Percentiles rank a stretch among this genome's conserved stretches.
Evolutionary conservation across 768 basidiomycete genomes (phyloP).

Genomic region (Termitomyces heimii): DNA sequence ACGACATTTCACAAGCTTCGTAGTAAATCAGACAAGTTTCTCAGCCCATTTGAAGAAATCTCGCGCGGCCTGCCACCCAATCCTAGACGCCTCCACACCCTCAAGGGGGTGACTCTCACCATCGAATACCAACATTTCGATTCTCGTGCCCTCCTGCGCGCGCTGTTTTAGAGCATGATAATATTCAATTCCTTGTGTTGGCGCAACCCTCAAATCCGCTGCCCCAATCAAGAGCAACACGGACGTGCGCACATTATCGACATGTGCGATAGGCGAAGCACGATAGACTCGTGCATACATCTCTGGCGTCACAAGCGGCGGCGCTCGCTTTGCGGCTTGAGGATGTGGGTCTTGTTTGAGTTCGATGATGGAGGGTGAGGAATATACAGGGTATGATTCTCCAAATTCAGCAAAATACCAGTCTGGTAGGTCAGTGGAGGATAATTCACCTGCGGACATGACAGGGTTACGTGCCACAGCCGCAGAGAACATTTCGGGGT

Average conservation of each 20-base stretch:
- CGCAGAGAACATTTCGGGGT: conserved; percentile 56
- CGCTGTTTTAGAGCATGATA: conserved; percentile 60
- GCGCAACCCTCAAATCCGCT: conserved; percentile 56
- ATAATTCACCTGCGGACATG: conserved; percentile 50
- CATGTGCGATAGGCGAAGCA: conserved; percentile 51
- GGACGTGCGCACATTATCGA: conserved; percentile 43
- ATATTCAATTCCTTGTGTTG: conserved; percentile 54
- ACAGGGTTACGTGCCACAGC: conserved; percentile 68
- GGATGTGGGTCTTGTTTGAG: not conserved
- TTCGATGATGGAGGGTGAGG: conserved; percentile 19
- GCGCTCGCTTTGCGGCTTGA: not conserved
- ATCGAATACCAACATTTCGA: conserved; percentile 57
- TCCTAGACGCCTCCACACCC: conserved; percentile 53
- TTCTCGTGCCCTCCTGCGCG: conserved; percentile 12
- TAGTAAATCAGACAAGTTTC: conserved; percentile 1
- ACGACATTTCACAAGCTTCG: not conserved
- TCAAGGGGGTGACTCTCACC: conserved; percentile 61
- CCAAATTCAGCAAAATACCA: conserved; percentile 54
- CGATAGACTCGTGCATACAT: conserved; percentile 36
- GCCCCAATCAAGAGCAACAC: conserved; percentile 58
- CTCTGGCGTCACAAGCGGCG: conserved; percentile 37
- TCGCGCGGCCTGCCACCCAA: conserved; percentile 43
- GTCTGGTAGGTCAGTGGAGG: conserved; percentile 62
- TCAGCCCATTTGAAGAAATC: conserved; percentile 38
- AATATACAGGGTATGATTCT: conserved; percentile 32